A percentile compares a stretch with the other conserved stretches of the same genome.
Evolutionary conservation across 352 stramenopile species (phyloP).

Genomic region (Globisporangium megalacanthum): DNA sequence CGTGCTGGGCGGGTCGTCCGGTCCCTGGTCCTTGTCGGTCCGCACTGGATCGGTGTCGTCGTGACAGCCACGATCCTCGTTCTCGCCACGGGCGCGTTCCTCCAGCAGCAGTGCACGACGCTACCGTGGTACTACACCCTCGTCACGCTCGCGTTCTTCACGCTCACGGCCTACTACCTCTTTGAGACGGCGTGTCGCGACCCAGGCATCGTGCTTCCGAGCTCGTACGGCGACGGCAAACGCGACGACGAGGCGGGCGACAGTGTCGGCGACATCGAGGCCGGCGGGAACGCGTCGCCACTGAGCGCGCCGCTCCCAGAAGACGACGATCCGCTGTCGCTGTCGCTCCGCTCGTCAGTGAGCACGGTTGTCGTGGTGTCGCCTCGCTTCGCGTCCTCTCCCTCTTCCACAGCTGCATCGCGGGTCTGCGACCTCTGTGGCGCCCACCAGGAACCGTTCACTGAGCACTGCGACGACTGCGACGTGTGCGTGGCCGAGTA

Average conservation of each 20-base stretch:
- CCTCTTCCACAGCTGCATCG: no score
- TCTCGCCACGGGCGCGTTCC: constrained; percentile 49
- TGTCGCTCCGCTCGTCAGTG: constrained; percentile 3
- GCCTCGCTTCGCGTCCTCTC: no score
- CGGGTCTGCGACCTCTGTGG: constrained; percentile 64
- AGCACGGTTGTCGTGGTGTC: constrained; percentile 1
- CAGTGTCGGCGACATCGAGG: not conserved
- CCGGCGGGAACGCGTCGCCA: not conserved
- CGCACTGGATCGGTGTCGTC: constrained; percentile 78
- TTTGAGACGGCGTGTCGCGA: constrained; percentile 70
- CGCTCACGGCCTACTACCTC: constrained; percentile 59
- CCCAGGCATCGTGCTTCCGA: constrained; percentile 53
- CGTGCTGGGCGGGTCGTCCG: constrained; percentile 19
- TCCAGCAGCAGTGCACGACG: constrained; percentile 41
- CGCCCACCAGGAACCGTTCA: constrained; percentile 46
- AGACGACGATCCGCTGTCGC: constrained; percentile 5
- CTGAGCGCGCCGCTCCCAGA: not conserved
- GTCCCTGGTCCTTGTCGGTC: constrained; percentile 52
- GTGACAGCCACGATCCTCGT: constrained; percentile 63
- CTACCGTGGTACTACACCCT: constrained; percentile 55
- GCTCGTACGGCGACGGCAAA: constrained; percentile 18
- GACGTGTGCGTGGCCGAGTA: constrained; percentile 84
- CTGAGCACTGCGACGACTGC: constrained; percentile 90
- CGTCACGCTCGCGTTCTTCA: constrained; percentile 51
- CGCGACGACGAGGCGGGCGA: constrained; percentile 14